These are phyloP conservation scores for Sparassis latifolia DNA, from an alignment of 1,284 basidiomycete species.

Conservation along the genomic window DNA sequence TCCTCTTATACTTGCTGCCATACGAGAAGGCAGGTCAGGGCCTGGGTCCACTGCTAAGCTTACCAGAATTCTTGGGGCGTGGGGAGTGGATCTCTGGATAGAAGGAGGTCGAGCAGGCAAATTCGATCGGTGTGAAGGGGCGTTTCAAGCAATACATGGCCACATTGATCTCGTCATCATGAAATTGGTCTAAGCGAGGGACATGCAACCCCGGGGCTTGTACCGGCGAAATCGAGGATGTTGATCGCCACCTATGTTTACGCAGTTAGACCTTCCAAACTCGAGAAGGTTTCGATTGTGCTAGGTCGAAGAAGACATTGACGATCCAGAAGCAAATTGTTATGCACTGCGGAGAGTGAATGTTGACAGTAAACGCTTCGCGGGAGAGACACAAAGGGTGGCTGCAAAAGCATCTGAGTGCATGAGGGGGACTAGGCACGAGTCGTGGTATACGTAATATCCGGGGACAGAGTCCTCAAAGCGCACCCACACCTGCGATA, in stretches of 20 bases:
- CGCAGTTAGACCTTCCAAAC: background rate
- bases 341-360: background rate
- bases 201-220: background rate
- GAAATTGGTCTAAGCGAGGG: constrained; percentile 1
- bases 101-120: background rate
- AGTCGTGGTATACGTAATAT: constrained; percentile 6
- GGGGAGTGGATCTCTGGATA: constrained; percentile 1
- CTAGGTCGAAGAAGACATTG: background rate
- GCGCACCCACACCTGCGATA: background rate
- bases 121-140: background rate
- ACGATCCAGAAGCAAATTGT: background rate
- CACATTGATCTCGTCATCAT: constrained; percentile 5
- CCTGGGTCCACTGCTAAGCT: background rate
- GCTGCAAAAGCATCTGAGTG: constrained; percentile 1
- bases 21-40: background rate
- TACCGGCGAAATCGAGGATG: background rate
- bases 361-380: constrained; percentile 2
- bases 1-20: constrained; percentile 1
- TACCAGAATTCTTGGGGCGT: background rate
- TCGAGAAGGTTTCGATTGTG: background rate
- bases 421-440: constrained; percentile 1
- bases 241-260: constrained; percentile 2
- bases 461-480: background rate
- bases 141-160: background rate
- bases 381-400: constrained; percentile 8